Evolutionary conservation across 108 stramenopile genomes (phyloP), one percentile per base, ranked within the genome.

Genomic region (Cylindrotheca fusiformis): DNA sequence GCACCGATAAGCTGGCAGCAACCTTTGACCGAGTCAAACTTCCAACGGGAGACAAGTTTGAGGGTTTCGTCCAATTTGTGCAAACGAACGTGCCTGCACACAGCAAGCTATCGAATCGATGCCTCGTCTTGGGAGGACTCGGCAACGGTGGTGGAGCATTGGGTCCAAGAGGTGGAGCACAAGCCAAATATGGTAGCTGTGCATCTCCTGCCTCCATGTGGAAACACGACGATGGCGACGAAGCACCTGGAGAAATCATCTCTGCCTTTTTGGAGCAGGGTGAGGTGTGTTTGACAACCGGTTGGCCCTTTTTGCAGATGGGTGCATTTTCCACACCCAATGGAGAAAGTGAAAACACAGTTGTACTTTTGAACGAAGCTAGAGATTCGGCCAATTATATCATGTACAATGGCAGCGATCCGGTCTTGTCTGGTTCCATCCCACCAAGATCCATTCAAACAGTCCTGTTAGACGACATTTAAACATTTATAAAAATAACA

Each of bases 251-350:
- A 29, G 88, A 93, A 70, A 75, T 87, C 26, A 69, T 68, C 22
- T 87, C 91, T 18, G 44, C 60, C 1, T 66, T 68, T 10, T 70
- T 70, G 3, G 51, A 69, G 21, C 74, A 63, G 4, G 80, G 76
- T 28, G 77, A 83, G 49, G 85, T 88, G 0, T 94, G 93, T 71
- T 70, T 94, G 69, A 94, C 93, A 23, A 91, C 93, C 18, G 93
- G 93, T 2, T 94, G 93, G 93, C 93, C 93, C 0, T 91, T 90
- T 52, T 62, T 94, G 41, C 93, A 94, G 65, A 86, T 79, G 55
- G 90, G 86, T 6, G 88, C 87, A 20, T 94, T 94, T 62, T 64
- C 80, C 20, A 85, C 86, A 23, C 73, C 85, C 28, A 74, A 59
- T 24, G 77, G 68, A 33, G 75, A 68, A 50, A 77, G 69, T 47